Evolutionary conservation across 2,329 filamentous ascomycete species (phyloP).

Genomic region (Lithohypha guttulata): DNA sequence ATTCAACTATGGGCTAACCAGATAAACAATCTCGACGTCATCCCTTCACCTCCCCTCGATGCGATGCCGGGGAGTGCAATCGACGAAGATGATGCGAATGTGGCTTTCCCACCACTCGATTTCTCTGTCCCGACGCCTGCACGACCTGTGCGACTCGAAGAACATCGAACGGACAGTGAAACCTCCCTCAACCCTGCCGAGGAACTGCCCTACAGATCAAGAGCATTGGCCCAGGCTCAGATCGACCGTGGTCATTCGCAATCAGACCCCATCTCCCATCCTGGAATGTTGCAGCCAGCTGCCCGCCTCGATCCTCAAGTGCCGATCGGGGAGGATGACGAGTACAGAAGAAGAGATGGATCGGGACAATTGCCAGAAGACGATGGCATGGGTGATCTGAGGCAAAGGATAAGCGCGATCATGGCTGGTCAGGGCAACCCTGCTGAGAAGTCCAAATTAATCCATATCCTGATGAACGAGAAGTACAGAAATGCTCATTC

Average conservation of each 20-base stretch:
- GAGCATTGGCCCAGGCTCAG: constrained; percentile 15
- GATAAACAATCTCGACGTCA: constrained; percentile 20
- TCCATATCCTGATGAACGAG: constrained; percentile 62
- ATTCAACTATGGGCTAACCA: constrained; percentile 22
- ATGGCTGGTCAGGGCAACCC: constrained; percentile 50
- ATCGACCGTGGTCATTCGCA: constrained; percentile 14
- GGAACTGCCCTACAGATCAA: constrained; percentile 17
- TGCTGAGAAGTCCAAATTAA: constrained; percentile 57
- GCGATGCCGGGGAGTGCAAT: constrained; percentile 15
- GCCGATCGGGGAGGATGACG: neutral
- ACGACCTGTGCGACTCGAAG: constrained; percentile 10
- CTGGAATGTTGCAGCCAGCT: constrained; percentile 5
- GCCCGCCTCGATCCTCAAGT: neutral
- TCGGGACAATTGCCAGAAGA: constrained; percentile 52
- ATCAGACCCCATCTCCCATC: constrained; percentile 16
- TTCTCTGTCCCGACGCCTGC: constrained; percentile 1
- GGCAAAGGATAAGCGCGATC: constrained; percentile 58
- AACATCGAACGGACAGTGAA: constrained; percentile 18
- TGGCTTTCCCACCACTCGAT: constrained; percentile 17
- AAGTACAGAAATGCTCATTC: constrained; percentile 43
- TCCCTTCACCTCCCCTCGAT: constrained; percentile 21
- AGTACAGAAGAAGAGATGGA: constrained; percentile 15
- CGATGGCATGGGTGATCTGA: constrained; percentile 62
- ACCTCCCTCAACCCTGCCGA: constrained; percentile 20
- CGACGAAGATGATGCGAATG: constrained; percentile 4